These are phyloP conservation scores for Populus hybrid DNA, from an alignment of 441 rosid species.

Conservation along the genomic window DNA sequence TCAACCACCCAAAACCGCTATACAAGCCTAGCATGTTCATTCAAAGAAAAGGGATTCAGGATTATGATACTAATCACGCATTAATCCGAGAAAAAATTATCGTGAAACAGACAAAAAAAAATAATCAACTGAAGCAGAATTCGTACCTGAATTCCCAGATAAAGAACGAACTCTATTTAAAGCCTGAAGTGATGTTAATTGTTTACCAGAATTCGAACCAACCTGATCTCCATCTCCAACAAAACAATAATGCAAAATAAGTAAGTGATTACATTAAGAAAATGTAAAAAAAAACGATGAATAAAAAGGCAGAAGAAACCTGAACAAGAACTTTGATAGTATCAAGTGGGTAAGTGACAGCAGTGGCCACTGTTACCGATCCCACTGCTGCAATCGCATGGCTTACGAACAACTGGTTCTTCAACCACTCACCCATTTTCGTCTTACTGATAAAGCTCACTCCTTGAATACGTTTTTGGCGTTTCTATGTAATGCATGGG, in stretches of 20 bases:
- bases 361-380: constrained; percentile 63
- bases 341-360: constrained; percentile 78
- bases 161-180: constrained; percentile 52
- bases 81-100: background rate
- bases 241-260: background rate
- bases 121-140: background rate
- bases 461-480: background rate
- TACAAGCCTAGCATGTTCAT: constrained; percentile 55
- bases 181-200: constrained; percentile 45
- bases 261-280: background rate
- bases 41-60: background rate
- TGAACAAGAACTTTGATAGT: constrained; percentile 73
- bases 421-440: constrained; percentile 38
- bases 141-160: constrained; percentile 63
- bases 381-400: constrained; percentile 73
- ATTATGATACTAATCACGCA: background rate
- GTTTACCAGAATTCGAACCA: constrained; percentile 68
- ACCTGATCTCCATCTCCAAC: constrained; percentile 43
- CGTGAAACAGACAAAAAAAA: background rate
- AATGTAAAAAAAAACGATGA: background rate
- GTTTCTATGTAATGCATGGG: background rate
- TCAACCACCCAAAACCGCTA: constrained; percentile 66
- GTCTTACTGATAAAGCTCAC: background rate
- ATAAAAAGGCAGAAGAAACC: constrained; percentile 36
- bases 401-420: constrained; percentile 64